A percentile compares a stretch with the other conserved stretches of the same genome.
phyloP scores from a whole-genome alignment of 352 stramenopile species.

The Blastocystis sp. region DNA sequence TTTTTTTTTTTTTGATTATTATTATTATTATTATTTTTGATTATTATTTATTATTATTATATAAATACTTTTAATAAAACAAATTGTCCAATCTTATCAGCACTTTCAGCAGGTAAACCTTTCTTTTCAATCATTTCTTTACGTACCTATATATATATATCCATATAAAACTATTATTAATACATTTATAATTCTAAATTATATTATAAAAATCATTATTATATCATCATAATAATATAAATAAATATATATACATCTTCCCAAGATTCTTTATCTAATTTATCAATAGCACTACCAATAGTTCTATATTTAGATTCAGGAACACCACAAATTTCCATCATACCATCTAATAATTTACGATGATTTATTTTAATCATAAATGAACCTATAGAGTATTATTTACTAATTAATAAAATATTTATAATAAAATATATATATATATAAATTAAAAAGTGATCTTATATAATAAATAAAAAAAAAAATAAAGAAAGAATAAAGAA shows the following conservation, averaged over 20 bases:
- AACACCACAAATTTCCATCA: conserved; percentile 85
- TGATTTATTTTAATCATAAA: conserved; percentile 96
- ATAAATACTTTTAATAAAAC: too few relatives aligned
- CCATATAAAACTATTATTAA: too few relatives aligned
- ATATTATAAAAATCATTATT: too few relatives aligned
- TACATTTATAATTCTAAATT: too few relatives aligned
- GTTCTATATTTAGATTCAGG: conserved; percentile 80
- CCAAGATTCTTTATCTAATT: conserved; percentile 94
- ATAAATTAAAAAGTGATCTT: too few relatives aligned
- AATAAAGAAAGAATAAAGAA: background rate
- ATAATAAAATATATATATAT: too few relatives aligned
- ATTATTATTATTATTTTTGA: too few relatives aligned
- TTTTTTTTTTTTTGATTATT: too few relatives aligned
- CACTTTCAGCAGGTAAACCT: conserved; percentile 63
- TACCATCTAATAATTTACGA: conserved; percentile 77
- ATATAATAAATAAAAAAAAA: background rate
- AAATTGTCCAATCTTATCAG: conserved; percentile 76
- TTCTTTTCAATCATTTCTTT: conserved; percentile 90
- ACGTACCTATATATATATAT: too few relatives aligned
- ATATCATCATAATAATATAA: too few relatives aligned
- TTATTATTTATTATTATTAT: too few relatives aligned
- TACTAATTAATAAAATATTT: too few relatives aligned
- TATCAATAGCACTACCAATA: conserved; percentile 92
- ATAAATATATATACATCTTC: conserved; percentile 54
- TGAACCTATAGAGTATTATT: conserved; percentile 52